Evolutionary conservation across 805 yeast genomes (phyloP).

Genomic region (Clavispora santaluciae): DNA sequence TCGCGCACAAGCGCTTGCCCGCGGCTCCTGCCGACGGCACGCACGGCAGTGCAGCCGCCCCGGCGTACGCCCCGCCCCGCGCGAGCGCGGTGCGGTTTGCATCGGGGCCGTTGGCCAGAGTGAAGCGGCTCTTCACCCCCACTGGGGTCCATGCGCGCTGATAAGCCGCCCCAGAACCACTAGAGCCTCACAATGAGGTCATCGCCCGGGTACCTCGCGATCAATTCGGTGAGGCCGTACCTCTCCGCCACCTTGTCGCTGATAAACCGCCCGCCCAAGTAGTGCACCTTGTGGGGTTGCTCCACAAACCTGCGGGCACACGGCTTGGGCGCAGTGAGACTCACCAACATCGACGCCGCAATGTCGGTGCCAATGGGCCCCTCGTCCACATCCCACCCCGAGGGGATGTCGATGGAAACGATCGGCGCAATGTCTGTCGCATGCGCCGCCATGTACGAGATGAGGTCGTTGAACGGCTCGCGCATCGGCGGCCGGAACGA

Average conservation of each 20-base stretch:
- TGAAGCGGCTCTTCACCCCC: background rate
- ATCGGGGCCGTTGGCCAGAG: background rate
- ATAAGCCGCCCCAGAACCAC: background rate
- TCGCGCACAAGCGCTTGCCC: background rate
- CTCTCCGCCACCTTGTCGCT: constrained; percentile 59
- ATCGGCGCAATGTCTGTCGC: constrained; percentile 53
- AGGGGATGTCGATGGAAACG: constrained; percentile 84
- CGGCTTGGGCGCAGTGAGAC: constrained; percentile 92
- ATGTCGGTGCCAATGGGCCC: constrained; percentile 50
- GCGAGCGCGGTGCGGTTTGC: background rate
- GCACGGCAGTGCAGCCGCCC: no score
- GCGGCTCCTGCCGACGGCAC: background rate
- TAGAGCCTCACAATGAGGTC: constrained; percentile 34
- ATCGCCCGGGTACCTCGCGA: constrained; percentile 25
- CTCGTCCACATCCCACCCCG: constrained; percentile 94
- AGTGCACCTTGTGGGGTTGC: constrained; percentile 47
- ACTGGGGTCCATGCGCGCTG: no score
- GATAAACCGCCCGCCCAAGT: constrained; percentile 88
- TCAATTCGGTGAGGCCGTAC: constrained; percentile 58
- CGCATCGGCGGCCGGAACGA: constrained; percentile 88
- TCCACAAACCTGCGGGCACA: constrained; percentile 52
- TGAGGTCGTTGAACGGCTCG: constrained; percentile 58
- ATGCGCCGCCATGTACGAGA: constrained; percentile 21
- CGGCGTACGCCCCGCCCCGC: background rate
- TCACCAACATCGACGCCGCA: constrained; percentile 65